Base-by-base conservation (phyloP, 140 eudicot species). In the Oenanthe javanica region DNA sequence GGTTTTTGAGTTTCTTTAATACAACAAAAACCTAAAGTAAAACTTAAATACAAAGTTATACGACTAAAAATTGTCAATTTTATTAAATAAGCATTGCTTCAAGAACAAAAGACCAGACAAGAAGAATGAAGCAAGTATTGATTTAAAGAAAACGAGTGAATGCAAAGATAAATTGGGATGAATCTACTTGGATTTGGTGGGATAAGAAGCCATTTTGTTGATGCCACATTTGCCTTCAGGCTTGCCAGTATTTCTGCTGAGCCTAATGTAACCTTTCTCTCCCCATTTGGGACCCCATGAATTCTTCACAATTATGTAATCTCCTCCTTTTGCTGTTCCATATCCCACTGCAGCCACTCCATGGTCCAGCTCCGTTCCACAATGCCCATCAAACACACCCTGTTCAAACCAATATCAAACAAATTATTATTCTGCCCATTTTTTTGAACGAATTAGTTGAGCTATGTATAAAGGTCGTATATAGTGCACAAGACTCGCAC, bases 241-340 rank as follows among this genome's bases (percentile, higher is more conserved):
- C 79, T 92, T 92, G 14, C 93, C 97, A 5, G 86, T 94, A 42
- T 85, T 92, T 75, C 97, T 92, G 89, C 86, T 92, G 96, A 94
- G 89, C 80, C 97, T 92, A 46, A 94, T 94, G 88, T 82, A 94
- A 4, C 98, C 98, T 79, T 89, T 92, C 82, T 94, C 98, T 78
- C 98, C 97, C 98, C 98, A 94, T 86, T 84, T 92, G 12, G 94
- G 86, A n/a, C 98, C 98, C 98, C 98, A 94, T 0, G 98, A 94
- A 84, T 94, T 94, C 89, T 87, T 92, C 77, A 94, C 97, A 36
- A 81, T 90, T 42, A 94, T 81, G 89, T 94, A 92, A 55, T 90
- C 97, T 36, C 74, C 19, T 21, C 96, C 97, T 88, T 89, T 90
- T 81, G 84, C 81, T n/a, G 97, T 75, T 80, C 98, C 98, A 50